Base-by-base conservation (phyloP, 2,329 filamentous ascomycete genomes). In the Aspergillus fischeri region DNA sequence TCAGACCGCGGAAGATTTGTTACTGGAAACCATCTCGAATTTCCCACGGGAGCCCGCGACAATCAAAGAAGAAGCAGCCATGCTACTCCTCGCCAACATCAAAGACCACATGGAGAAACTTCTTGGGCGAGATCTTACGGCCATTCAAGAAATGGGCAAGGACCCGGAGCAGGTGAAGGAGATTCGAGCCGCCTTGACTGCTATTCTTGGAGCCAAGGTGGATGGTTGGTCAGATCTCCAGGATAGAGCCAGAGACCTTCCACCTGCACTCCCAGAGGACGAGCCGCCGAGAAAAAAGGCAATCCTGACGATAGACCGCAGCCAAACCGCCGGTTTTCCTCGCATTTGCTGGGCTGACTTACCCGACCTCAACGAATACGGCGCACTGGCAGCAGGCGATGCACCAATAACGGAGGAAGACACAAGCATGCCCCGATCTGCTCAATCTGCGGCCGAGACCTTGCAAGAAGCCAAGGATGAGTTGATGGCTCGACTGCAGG, bases 391-490 rank as follows among this genome's bases (percentile, higher is more conserved):
- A 14, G 66, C 70, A 11, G 63, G 69, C 21, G 73, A 76, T 61
- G 72, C 75, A 11, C 67, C 70, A 17, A 68, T 79, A 17, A 77
- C 73, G 27, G 71, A 76, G 4, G 77, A 79, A 49, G 78, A 80
- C 59, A 75, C 73, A 27, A 73, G 68, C 59, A 77, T 79, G 73
- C 75, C 77, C 3, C 73, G 78, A 45, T 78, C 77, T 20, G 73
- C 78, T 24, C 73, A 78, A 54, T 79, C 78, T 10, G 78, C 78
- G 3, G 78, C 77, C 3, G 77, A 78, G 56, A 80, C 78, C 1
- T 65, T 81, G n/a, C 77, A 80, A 60, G 76, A 79, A 62, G 78
- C 78, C 4, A 81, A 81, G 60, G 78, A 80, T 55, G 78, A 80
- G 57, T 63, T 80, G 52, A 80, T 80, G 77, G 76, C 77, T 32